A percentile compares a stretch with the other conserved stretches of the same genome.
Conservation (phyloP, 108 stramenopile species). For the Skeletonema tropicum region DNA sequence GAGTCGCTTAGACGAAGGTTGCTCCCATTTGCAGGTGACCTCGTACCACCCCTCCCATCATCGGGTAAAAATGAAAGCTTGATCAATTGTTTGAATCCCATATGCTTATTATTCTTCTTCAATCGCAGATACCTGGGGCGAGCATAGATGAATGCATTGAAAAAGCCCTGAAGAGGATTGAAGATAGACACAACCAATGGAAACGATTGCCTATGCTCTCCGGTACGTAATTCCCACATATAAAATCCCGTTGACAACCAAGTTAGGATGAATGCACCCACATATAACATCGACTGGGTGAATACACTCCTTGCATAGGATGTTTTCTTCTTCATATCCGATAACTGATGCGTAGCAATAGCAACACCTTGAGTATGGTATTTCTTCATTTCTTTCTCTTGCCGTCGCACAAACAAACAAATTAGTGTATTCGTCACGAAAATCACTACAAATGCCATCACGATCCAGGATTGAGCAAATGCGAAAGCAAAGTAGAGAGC, state of each 20-base stretch:
- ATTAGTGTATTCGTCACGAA: background rate
- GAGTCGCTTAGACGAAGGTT: too few relatives aligned
- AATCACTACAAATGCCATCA: slow-evolving; percentile 1
- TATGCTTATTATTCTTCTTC: background rate
- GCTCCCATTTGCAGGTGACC: background rate
- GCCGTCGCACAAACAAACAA: background rate
- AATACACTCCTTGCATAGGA: background rate
- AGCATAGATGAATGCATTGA: slow-evolving; percentile 1
- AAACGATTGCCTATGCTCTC: too few relatives aligned
- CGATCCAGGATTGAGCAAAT: slow-evolving; percentile 4
- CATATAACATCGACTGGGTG: background rate
- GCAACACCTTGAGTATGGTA: background rate
- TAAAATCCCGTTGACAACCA: background rate
- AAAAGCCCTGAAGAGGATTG: too few relatives aligned
- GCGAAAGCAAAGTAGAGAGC: background rate
- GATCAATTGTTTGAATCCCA: background rate
- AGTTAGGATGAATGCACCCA: background rate
- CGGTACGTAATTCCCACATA: too few relatives aligned
- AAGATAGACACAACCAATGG: background rate
- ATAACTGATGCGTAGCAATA: background rate
- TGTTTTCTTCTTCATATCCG: background rate
- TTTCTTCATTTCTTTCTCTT: too few relatives aligned
- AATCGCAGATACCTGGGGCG: background rate
- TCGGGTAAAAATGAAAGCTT: background rate
- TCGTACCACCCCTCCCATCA: background rate